These are phyloP conservation scores for Histomonas meleagridis DNA, from an alignment of 208 protist species.

Conservation along the genomic window DNA sequence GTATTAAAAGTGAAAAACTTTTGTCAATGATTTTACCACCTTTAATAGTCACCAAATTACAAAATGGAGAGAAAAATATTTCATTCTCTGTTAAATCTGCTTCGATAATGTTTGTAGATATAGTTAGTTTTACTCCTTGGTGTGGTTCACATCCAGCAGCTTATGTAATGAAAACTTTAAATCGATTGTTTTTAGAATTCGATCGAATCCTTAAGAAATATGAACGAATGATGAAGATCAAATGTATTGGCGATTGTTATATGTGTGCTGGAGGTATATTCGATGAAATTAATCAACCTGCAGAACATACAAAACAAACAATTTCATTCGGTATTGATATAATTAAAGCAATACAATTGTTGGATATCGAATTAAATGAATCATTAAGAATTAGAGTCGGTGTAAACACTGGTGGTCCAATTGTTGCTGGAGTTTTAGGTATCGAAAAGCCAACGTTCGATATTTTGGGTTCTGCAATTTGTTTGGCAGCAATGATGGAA, in stretches of 20 bases:
- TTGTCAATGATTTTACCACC: background rate
- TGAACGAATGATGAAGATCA: background rate
- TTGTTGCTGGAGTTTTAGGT: constrained; percentile 2
- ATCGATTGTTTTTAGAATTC: background rate
- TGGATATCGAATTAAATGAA: background rate
- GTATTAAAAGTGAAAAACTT: background rate
- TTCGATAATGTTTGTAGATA: background rate
- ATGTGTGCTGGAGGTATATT: constrained; percentile 30
- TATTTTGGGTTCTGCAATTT: background rate
- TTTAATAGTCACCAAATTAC: background rate
- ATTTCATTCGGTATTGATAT: background rate
- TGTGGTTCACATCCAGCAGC: background rate
- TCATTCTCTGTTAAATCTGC: background rate
- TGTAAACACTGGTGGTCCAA: constrained; percentile 8
- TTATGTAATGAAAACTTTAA: background rate
- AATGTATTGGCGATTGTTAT: constrained; percentile 35
- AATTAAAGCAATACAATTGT: background rate
- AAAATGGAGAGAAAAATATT: constrained; percentile 21
- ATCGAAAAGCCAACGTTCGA: constrained; percentile 33
- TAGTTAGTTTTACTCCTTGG: no score
- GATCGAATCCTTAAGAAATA: background rate
- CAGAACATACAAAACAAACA: background rate
- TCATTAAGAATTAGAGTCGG: background rate
- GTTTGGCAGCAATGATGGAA: background rate
- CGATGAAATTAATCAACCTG: background rate